Evolutionary conservation across 441 rosid species (phyloP), one percentile per base, ranked within the genome.

Genomic region (Manihot esculenta): DNA sequence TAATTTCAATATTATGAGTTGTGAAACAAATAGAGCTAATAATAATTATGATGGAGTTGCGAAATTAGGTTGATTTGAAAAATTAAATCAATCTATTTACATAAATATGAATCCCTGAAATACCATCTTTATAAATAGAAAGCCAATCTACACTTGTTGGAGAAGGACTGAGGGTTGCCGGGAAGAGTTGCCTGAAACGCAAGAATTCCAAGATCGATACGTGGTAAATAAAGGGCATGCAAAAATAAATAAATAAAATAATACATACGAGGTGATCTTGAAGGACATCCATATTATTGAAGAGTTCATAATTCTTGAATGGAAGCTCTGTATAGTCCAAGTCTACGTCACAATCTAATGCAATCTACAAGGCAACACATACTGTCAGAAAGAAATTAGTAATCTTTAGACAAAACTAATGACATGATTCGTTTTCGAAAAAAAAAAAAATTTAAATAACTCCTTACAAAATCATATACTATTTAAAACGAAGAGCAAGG

Each of bases 141-240:
- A 66, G 76, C 58, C 38, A 59, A 30, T 33, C 42, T 66, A 73
- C 83, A 82, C 17, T 71, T 77, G 77, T 75, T 75, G 72, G 80
- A 45, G 60, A 64, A 55, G 27, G 76, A 57, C 30, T 67, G 58
- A 62, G 73, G 76, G 1, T 72, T 65, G 38, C 41, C 48, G 21
- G 72, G 63, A 62, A 72, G 24, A 18, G 78, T 65, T 54, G 62
- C 66, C 79, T 80, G 78, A 47, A 70, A 66, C 50, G 13, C 7
- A 44, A 10, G 1, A 21, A 35, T 21, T 44, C 1, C 10, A 23
- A 26, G 8, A 21, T 10, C 15, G 11, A 24, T 68, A 48, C 5
- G 45, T 44, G 9, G 20, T 9, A 10, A 53, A 53, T 21, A 23
- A 21, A 56, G 14, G 7, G 12, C 2, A 55, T 33, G 15, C n/a